These are phyloP conservation scores for Fusarium heterosporum DNA, from an alignment of 2,329 filamentous ascomycete genomes.

Conservation along the genomic window DNA sequence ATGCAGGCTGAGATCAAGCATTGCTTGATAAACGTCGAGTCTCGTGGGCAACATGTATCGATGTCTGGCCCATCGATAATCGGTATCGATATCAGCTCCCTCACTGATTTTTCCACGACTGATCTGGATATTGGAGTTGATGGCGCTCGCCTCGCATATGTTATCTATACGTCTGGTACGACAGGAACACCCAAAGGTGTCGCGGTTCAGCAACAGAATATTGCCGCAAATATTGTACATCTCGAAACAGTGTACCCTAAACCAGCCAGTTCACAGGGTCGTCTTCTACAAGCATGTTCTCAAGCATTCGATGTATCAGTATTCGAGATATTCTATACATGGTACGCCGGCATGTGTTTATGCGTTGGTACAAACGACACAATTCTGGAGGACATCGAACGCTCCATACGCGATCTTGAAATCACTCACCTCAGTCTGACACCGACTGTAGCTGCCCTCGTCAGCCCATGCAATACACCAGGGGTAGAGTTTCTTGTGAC, in stretches of 20 bases:
- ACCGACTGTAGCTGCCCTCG: constrained; percentile 83
- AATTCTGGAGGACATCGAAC: constrained; percentile 78
- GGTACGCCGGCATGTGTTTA: constrained; percentile 81
- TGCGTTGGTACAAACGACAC: constrained; percentile 81
- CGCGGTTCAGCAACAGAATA: constrained; percentile 78
- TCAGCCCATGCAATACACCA: constrained; percentile 76
- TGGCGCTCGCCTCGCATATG: constrained; percentile 72
- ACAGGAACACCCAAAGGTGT: constrained; percentile 86
- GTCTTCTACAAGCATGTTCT: constrained; percentile 85
- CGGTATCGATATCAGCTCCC: constrained; percentile 49
- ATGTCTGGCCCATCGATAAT: constrained; percentile 45
- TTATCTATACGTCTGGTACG: constrained; percentile 86
- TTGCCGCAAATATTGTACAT: constrained; percentile 79
- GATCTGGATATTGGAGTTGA: constrained; percentile 56
- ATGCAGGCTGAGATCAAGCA: constrained; percentile 64
- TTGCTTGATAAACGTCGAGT: constrained; percentile 57
- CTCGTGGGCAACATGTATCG: constrained; percentile 27
- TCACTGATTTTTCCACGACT: constrained; percentile 48
- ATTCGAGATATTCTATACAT: constrained; percentile 90
- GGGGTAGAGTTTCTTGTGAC: constrained; percentile 80
- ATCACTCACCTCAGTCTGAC: constrained; percentile 88
- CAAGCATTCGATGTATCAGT: constrained; percentile 90
- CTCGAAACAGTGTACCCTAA: constrained; percentile 75
- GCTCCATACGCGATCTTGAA: constrained; percentile 69
- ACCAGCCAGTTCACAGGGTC: constrained; percentile 54